Evolutionary conservation across 73 alveolate species (phyloP), one percentile per base, ranked within the genome.

Genomic region (Tetrahymena thermophila): DNA sequence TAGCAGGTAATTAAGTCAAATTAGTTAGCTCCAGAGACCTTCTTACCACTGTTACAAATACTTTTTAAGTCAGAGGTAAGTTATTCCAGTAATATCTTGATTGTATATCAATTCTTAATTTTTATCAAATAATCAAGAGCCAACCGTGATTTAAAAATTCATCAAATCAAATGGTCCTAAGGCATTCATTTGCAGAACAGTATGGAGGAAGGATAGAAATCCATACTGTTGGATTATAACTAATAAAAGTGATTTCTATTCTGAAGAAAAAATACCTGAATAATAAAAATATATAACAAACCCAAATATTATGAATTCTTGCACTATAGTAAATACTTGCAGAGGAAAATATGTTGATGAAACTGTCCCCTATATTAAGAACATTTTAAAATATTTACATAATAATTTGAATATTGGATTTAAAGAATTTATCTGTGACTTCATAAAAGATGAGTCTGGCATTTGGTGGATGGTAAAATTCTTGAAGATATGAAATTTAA

Each of bases 131-230:
- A 28, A 56, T 16, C 34, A 95, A 55, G 98, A 96, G 43, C 43
- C 96, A 31, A 93, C 97, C 31, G 99, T 98, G 11, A 97, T 98
- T n/a, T 98, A 98, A 94, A 97, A 98, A 95, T 98, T 97, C 94
- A 97, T 98, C 1, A 98, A 98, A 94, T 96, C 99, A 93, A 98
- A 98, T 89, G 99, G 99, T n/a, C 99, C 99, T 9, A 97, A 98
- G 85, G 99, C 99, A 10, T 98, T 98, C 94, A 93, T 98, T 35
- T 98, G 99, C 58, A 95, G 99, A 93, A 97, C 98, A 28, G 98
- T 97, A 25, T 98, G 98, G 98, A 96, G 99, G 95, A 97, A 97
- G 95, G 97, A 97, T 95, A 98, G 98, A 94, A 98, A 98, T 56
- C 98, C 99, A 17, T 95, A 57, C 71, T 97, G 98, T 56, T 98